Evolutionary conservation across 768 basidiomycete species (phyloP), one percentile per base, ranked within the genome.

Genomic region (Tylopilus sp.): DNA sequence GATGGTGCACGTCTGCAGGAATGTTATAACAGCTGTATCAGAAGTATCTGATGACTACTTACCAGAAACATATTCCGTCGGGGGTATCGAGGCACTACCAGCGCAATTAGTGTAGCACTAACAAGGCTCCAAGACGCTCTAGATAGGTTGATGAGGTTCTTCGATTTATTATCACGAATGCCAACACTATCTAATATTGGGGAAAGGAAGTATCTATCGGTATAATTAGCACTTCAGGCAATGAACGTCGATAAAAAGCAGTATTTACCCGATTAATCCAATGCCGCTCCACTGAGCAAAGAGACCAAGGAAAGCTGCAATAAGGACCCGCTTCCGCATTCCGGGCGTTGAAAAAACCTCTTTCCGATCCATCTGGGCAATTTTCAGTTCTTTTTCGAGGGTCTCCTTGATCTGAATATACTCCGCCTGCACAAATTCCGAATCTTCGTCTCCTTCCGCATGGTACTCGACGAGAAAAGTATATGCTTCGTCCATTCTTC

Each of bases 331-430:
- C 36, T 49, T 65, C 13, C 55, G 53, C 53, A 59, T 60, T 33
- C 55, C 63, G 3, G 50, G 41, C 0, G 57, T 45, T 4, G 51
- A 62, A 25, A 65, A 34, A 6, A 41, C 1, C 1, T 19, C 43
- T 4, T 19, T 56, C 29, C 8, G 28, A 29, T 9, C 43, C 25
- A 36, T 42, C 11, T 34, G 21, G 3, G 57, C 22, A 6, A 30
- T 42, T 16, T 37, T 61, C 28, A 58, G 29, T 22, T 61, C 62
- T 6, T 28, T 22, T 57, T 78, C 74, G 3, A 85, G 62, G 0
- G 83, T 83, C 53, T 74, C 72, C 63, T 82, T 75, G 54, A 85
- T 84, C 65, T 83, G 75, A 4, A 73, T 70, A 56, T 74, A 83
- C 56, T 84, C 82, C 0, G 81, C 45, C 22, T 34, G 7, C 25